A percentile compares a stretch with the other conserved stretches of the same genome.
These are phyloP conservation scores for Phialophora chinensis DNA, from an alignment of 2,329 filamentous ascomycete species.

Conservation along the genomic window DNA sequence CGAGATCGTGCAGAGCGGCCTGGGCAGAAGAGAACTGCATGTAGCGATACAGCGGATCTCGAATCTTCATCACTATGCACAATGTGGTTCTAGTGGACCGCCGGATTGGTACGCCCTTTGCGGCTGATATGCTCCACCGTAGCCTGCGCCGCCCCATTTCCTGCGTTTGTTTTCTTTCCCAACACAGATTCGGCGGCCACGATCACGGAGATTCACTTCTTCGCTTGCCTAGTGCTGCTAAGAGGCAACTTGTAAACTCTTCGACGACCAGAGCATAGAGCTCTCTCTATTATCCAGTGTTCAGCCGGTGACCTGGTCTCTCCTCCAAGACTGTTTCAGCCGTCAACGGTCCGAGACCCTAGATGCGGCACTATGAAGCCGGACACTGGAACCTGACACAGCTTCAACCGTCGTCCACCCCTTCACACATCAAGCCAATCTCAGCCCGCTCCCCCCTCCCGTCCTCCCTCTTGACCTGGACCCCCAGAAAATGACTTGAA, in stretches of 20 bases:
- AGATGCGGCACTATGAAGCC: conserved; percentile 17
- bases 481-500: conserved; percentile 2
- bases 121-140: neutral
- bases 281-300: neutral
- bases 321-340: conserved; percentile 14
- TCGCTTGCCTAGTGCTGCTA: neutral
- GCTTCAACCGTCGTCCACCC: conserved; percentile 17
- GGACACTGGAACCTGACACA: conserved; percentile 14
- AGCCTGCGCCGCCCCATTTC: neutral
- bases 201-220: neutral
- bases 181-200: neutral
- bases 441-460: conserved; percentile 4
- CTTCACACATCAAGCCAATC: conserved; percentile 28
- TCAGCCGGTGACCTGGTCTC: neutral
- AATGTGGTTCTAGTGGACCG: neutral
- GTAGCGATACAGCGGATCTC: neutral
- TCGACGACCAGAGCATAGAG: neutral
- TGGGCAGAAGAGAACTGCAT: neutral
- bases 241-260: neutral
- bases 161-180: neutral
- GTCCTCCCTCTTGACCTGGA: neutral
- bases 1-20: neutral
- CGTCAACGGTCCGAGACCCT: conserved; percentile 9
- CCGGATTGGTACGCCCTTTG: neutral
- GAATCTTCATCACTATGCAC: neutral